Evolutionary conservation across 176 grass and related monocot genomes (phyloP).

Genomic region (Melocanna baccifera): DNA sequence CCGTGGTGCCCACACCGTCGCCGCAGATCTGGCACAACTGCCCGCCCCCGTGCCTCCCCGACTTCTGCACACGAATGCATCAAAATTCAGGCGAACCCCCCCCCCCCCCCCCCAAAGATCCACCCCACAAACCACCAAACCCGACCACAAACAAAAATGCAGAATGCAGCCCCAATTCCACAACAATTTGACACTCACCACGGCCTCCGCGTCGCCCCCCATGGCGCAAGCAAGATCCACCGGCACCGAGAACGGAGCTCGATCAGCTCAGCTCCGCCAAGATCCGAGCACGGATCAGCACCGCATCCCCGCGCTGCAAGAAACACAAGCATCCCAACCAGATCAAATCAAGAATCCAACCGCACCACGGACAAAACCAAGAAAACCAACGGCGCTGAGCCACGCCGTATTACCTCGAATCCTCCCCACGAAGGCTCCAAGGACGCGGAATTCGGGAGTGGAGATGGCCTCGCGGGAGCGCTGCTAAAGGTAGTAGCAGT

Average conservation of each 20-base stretch:
- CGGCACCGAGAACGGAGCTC: constrained; percentile 3
- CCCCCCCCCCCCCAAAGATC: constrained; percentile 1
- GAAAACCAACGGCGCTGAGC: neutral
- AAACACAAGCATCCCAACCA: neutral
- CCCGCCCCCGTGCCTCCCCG: constrained; percentile 58
- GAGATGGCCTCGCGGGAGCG: neutral
- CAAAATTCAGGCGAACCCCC: neutral
- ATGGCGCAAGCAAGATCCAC: constrained; percentile 29
- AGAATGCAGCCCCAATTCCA: neutral
- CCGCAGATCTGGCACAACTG: constrained; percentile 99
- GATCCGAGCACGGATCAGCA: constrained; percentile 46
- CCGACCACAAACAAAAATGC: too few species aligned
- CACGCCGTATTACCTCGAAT: neutral
- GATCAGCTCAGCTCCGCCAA: neutral
- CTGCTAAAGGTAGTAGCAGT: constrained; percentile 20
- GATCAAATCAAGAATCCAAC: neutral
- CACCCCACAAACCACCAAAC: neutral
- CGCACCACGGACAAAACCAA: neutral
- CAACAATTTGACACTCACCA: constrained; percentile 33
- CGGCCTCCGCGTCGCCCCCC: constrained; percentile 50
- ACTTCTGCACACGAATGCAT: constrained; percentile 46
- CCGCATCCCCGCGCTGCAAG: constrained; percentile 42
- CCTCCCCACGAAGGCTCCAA: neutral
- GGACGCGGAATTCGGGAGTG: neutral
- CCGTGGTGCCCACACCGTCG: constrained; percentile 77